These are phyloP conservation scores for Larix kaempferi DNA, from an alignment of 75 land plant species.

Conservation along the genomic window DNA sequence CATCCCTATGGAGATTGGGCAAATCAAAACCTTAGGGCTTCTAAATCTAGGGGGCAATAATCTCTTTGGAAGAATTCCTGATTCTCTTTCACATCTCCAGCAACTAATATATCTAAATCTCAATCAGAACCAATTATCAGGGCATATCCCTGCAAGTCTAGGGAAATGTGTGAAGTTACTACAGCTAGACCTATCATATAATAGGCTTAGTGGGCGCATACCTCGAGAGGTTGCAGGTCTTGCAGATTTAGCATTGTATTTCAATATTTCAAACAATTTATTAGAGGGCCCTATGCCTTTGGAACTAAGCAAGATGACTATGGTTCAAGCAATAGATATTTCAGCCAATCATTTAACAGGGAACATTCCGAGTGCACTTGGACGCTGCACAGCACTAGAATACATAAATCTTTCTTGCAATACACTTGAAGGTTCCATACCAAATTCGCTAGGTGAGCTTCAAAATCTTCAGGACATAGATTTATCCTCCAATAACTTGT, in stretches of 20 bases:
- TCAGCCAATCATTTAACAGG: not conserved
- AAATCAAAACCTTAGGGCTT: not conserved
- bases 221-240: slow-evolving; percentile 13
- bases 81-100: slow-evolving; percentile 22
- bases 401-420: slow-evolving; percentile 23
- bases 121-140: slow-evolving; percentile 22
- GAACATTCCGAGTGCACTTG: too few relatives aligned
- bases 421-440: slow-evolving; percentile 29
- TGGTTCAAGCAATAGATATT: too few relatives aligned
- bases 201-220: slow-evolving; percentile 15
- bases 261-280: slow-evolving; percentile 17
- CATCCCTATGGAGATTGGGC: slow-evolving; percentile 39
- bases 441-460: slow-evolving; percentile 9
- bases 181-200: slow-evolving; percentile 26
- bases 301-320: slow-evolving; percentile 19
- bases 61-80: slow-evolving; percentile 29
- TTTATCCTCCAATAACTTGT: slow-evolving; percentile 26
- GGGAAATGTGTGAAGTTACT: slow-evolving; percentile 8
- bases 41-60: slow-evolving; percentile 22
- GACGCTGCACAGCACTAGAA: not conserved
- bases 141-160: slow-evolving; percentile 23
- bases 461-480: slow-evolving; percentile 12
- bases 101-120: slow-evolving; percentile 19
- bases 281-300: slow-evolving; percentile 34
- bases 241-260: too few relatives aligned